Evolutionary conservation across 805 yeast genomes (phyloP).

Genomic region (Lipomyces oligophaga): DNA sequence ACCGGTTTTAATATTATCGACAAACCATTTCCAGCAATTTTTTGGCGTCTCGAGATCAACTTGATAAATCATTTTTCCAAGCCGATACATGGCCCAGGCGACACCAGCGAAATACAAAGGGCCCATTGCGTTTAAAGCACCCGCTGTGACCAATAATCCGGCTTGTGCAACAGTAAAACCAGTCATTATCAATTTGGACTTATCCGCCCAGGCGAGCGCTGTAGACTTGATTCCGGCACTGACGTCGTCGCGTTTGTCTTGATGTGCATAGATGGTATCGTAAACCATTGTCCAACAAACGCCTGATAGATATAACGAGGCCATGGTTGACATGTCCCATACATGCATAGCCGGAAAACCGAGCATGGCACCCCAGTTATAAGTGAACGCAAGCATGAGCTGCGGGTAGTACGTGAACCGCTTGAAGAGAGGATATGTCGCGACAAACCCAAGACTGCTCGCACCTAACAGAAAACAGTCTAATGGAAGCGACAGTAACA

Average conservation of each 20-base stretch:
- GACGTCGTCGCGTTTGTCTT: constrained; percentile 84
- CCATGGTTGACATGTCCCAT: constrained; percentile 51
- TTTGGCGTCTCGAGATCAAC: constrained; percentile 78
- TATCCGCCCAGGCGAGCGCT: constrained; percentile 89
- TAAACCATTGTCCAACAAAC: constrained; percentile 92
- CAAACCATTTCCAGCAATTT: constrained; percentile 79
- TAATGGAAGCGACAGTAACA: constrained; percentile 67
- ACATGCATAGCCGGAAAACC: constrained; percentile 94
- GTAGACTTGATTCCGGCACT: constrained; percentile 92
- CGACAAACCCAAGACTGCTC: constrained; percentile 70
- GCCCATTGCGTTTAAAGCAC: constrained; percentile 73
- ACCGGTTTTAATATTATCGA: constrained; percentile 66
- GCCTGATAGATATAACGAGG: constrained; percentile 70
- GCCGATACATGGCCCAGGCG: constrained; percentile 62
- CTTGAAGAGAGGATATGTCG: constrained; percentile 88
- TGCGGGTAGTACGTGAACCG: constrained; percentile 96
- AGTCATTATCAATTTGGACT: constrained; percentile 65
- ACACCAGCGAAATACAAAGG: constrained; percentile 73
- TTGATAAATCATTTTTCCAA: constrained; percentile 60
- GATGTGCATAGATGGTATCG: constrained; percentile 97
- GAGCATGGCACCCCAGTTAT: constrained; percentile 89
- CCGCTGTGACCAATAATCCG: constrained; percentile 60
- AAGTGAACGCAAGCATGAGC: constrained; percentile 70
- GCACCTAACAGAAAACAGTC: constrained; percentile 84
- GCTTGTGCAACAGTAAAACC: constrained; percentile 67